phyloP scores from a whole-genome alignment of 768 basidiomycete genomes.

The Lentinula raphanica region DNA sequence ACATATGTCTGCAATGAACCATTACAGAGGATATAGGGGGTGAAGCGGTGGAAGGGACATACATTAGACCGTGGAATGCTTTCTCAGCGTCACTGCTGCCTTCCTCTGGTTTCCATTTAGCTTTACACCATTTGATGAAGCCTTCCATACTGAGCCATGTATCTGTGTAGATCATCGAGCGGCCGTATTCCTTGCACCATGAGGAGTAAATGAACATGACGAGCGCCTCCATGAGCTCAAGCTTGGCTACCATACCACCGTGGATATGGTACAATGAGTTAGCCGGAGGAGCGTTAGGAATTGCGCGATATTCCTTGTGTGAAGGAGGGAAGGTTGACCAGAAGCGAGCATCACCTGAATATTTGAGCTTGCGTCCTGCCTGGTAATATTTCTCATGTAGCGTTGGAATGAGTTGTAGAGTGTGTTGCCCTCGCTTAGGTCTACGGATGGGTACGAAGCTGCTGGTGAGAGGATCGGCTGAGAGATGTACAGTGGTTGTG shows the following conservation, averaged over 20 bases:
- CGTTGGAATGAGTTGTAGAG: constrained; percentile 9
- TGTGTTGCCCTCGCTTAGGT: constrained; percentile 54
- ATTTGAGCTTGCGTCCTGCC: constrained; percentile 73
- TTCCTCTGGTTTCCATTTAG: constrained; percentile 57
- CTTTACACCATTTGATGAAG: constrained; percentile 68
- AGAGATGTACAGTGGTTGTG: constrained; percentile 20
- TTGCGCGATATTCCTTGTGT: constrained; percentile 59
- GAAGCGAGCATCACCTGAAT: constrained; percentile 76
- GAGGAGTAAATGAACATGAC: constrained; percentile 80
- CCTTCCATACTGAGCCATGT: constrained; percentile 68
- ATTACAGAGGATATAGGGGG: constrained; percentile 13
- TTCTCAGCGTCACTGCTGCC: constrained; percentile 46
- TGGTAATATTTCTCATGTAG: constrained; percentile 68
- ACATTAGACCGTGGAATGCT: constrained; percentile 80
- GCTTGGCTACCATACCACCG: constrained; percentile 68
- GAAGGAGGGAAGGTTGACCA: constrained; percentile 66
- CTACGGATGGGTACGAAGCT: constrained; percentile 55
- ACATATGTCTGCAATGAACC: constrained; percentile 46
- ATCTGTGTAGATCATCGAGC: constrained; percentile 48
- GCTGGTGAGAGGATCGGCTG: constrained; percentile 18
- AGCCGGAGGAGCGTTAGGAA: constrained; percentile 57
- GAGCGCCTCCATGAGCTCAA: constrained; percentile 78
- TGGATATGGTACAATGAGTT: constrained; percentile 71
- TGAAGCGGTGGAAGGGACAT: constrained; percentile 31
- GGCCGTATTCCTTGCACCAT: constrained; percentile 70